Evolutionary conservation across 2,329 filamentous ascomycete species (phyloP).

Genomic region (Pseudogymnoascus sp.): DNA sequence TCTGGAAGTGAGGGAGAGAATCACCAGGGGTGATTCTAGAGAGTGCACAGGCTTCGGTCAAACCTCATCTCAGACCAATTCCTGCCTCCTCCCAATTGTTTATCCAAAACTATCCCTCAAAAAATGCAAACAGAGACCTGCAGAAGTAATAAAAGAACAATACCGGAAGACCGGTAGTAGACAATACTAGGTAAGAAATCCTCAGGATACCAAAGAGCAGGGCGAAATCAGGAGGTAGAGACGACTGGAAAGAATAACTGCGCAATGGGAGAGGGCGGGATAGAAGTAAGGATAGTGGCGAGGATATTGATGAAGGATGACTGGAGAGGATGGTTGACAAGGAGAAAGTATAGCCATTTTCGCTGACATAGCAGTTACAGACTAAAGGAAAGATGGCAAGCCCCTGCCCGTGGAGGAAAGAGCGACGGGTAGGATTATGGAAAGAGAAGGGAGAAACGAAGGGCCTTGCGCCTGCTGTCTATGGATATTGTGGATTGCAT

Average conservation of each 20-base stretch:
- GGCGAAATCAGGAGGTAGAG: not conserved
- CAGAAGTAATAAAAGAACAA: not conserved
- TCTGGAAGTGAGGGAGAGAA: not conserved
- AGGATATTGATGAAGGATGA: not conserved
- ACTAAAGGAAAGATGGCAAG: too few relatives aligned
- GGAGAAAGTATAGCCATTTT: not conserved
- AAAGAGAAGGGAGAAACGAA: not conserved
- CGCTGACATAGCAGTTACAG: not conserved
- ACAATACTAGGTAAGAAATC: not conserved
- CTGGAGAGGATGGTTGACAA: not conserved
- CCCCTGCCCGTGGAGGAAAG: not conserved
- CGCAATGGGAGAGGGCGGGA: not conserved
- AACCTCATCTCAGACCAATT: not conserved
- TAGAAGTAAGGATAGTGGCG: not conserved
- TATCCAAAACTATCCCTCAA: not conserved
- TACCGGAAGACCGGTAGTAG: not conserved
- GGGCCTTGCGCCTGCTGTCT: not conserved
- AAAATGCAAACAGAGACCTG: not conserved
- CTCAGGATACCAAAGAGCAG: not conserved
- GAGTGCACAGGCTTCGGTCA: not conserved
- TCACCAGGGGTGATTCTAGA: not conserved
- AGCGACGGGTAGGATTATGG: not conserved
- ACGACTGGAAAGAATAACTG: not conserved
- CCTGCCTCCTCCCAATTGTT: not conserved
- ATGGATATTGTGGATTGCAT: not conserved